Evolutionary conservation across 305 asterid species (phyloP).

Genomic region (Rubia occidens): DNA sequence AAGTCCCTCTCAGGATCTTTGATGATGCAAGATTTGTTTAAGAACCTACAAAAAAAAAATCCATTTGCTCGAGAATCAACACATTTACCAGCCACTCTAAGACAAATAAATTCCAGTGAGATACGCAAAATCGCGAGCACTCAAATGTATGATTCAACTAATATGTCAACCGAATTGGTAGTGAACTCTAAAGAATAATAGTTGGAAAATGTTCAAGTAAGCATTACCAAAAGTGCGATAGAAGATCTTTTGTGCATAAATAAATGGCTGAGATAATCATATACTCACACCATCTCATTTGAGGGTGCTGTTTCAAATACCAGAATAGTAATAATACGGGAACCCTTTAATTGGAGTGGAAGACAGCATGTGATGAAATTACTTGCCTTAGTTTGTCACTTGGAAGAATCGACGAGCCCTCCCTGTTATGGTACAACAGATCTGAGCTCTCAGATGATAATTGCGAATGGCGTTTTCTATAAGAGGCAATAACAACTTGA

Average conservation of each 20-base stretch:
- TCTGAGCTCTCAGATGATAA: slow-evolving; percentile 23
- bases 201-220: too few species aligned
- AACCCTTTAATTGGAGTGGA: too few species aligned
- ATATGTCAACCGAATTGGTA: too few species aligned
- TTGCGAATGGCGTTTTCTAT: slow-evolving; percentile 29
- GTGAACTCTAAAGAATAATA: too few species aligned
- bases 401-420: slow-evolving; percentile 35
- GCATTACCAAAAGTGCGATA: too few species aligned
- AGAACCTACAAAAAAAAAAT: slow-evolving; percentile 26
- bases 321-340: too few species aligned
- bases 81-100: neutral
- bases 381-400: slow-evolving; percentile 37
- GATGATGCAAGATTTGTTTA: slow-evolving; percentile 48
- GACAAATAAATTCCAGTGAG: neutral
- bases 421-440: slow-evolving; percentile 27
- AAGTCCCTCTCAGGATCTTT: slow-evolving; percentile 30
- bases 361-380: neutral
- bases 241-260: too few species aligned
- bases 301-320: too few species aligned
- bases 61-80: neutral
- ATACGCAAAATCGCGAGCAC: too few species aligned
- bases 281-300: too few species aligned
- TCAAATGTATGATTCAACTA: too few species aligned
- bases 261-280: too few species aligned
- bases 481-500: slow-evolving; percentile 41